Evolutionary conservation across 2,329 filamentous ascomycete species (phyloP).

Genomic region (Neopestalotiopsis sp.): DNA sequence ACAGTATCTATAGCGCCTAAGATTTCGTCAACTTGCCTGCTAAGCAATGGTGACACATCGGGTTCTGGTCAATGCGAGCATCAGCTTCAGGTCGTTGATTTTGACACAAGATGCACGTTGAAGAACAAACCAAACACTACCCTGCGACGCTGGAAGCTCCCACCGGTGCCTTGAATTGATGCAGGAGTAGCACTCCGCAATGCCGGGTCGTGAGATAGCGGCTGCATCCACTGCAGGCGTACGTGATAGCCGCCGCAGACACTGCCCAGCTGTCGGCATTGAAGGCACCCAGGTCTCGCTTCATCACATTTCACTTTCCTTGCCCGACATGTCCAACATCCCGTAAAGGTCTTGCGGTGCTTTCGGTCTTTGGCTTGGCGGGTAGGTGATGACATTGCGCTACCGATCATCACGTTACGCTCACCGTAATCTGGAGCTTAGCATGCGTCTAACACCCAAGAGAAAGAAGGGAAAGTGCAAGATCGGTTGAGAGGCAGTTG

Average conservation of each 20-base stretch:
- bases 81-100: neutral
- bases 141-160: neutral
- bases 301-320: slow-evolving; percentile 46
- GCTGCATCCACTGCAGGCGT: slow-evolving; percentile 35
- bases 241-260: slow-evolving; percentile 38
- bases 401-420: neutral
- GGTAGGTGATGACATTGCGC: neutral
- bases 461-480: neutral
- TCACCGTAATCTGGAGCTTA: neutral
- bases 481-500: slow-evolving; percentile 4
- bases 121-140: neutral
- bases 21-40: neutral
- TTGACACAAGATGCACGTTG: neutral
- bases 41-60: neutral
- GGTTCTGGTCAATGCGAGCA: neutral
- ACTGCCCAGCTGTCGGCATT: slow-evolving; percentile 37
- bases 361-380: slow-evolving; percentile 20
- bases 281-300: slow-evolving; percentile 37
- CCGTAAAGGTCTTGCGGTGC: slow-evolving; percentile 35
- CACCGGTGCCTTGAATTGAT: neutral
- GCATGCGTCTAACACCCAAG: neutral
- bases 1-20: neutral
- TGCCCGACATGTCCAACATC: slow-evolving; percentile 44
- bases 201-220: neutral
- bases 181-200: too few relatives aligned